phyloP scores from a whole-genome alignment of 2,329 filamentous ascomycete genomes.

The Cladosporium colombiae region DNA sequence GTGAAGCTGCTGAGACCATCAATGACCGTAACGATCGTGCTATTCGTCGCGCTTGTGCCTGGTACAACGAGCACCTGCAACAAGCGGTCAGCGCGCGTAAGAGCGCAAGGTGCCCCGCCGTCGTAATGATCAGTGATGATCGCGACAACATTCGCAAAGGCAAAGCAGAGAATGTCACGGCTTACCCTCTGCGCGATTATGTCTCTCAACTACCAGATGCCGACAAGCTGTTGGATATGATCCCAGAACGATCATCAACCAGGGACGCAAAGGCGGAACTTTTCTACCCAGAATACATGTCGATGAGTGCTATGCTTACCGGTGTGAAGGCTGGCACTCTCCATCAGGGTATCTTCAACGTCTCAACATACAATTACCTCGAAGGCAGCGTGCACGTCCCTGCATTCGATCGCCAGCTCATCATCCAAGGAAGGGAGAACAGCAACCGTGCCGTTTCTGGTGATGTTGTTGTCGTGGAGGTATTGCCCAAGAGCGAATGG shows the following conservation, averaged over 20 bases:
- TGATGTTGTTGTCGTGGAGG: constrained; percentile 88
- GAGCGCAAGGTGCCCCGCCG: constrained; percentile 63
- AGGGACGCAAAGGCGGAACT: constrained; percentile 68
- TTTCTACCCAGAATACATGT: constrained; percentile 87
- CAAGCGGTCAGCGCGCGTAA: constrained; percentile 58
- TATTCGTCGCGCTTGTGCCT: constrained; percentile 79
- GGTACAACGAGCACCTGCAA: constrained; percentile 83
- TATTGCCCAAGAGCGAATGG: constrained; percentile 94
- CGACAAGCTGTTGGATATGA: constrained; percentile 87
- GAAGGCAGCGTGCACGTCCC: constrained; percentile 90
- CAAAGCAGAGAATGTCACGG: constrained; percentile 70
- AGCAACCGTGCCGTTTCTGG: constrained; percentile 93
- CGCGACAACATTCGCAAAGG: constrained; percentile 83
- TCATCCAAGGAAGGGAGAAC: constrained; percentile 89
- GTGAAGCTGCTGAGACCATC: constrained; percentile 78
- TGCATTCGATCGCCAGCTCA: constrained; percentile 82
- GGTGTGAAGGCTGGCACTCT: constrained; percentile 84
- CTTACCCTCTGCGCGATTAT: constrained; percentile 69
- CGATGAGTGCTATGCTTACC: constrained; percentile 89
- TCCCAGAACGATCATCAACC: constrained; percentile 69
- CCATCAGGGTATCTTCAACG: constrained; percentile 93
- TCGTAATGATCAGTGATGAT: constrained; percentile 95
- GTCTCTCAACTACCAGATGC: constrained; percentile 81
- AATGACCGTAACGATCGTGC: constrained; percentile 97
- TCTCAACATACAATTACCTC: constrained; percentile 96